phyloP scores from a whole-genome alignment of 2,329 filamentous ascomycete species.

The Fusarium oxysporum region DNA sequence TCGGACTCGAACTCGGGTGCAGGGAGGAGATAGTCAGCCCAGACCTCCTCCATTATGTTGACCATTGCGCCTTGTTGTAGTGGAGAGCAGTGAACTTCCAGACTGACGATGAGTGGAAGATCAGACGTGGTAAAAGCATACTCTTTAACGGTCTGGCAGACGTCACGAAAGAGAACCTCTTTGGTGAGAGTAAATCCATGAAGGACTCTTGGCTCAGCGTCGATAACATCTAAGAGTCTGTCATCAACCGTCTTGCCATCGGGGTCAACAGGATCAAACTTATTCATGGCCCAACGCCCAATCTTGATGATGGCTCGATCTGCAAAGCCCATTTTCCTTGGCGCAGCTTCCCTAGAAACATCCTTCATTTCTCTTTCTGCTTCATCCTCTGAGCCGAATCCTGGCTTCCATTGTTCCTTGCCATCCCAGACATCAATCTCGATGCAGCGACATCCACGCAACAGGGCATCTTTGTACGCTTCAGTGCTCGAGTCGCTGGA shows the following conservation, averaged over 20 bases:
- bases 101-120: constrained; percentile 87
- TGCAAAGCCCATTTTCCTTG: not conserved
- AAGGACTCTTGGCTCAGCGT: constrained; percentile 72
- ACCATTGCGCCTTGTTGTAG: constrained; percentile 93
- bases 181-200: constrained; percentile 86
- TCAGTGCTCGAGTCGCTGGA: constrained; percentile 80
- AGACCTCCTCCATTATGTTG: constrained; percentile 90
- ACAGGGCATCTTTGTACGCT: constrained; percentile 80
- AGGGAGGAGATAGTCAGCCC: constrained; percentile 79
- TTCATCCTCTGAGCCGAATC: fast-evolving
- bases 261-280: not conserved
- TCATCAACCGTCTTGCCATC: not conserved
- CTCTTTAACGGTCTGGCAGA: constrained; percentile 82
- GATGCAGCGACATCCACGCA: constrained; percentile 84
- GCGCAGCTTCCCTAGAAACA: not conserved
- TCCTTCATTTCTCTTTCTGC: not conserved
- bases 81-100: constrained; percentile 85
- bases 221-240: not conserved
- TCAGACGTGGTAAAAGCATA: constrained; percentile 80
- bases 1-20: constrained; percentile 54
- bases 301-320: not conserved
- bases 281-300: constrained; percentile 1
- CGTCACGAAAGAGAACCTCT: constrained; percentile 84
- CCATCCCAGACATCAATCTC: constrained; percentile 97
- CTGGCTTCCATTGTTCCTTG: constrained; percentile 55